Evolutionary conservation across 768 basidiomycete species (phyloP), one percentile per base, ranked within the genome.

Genomic region (Russula brevipes): DNA sequence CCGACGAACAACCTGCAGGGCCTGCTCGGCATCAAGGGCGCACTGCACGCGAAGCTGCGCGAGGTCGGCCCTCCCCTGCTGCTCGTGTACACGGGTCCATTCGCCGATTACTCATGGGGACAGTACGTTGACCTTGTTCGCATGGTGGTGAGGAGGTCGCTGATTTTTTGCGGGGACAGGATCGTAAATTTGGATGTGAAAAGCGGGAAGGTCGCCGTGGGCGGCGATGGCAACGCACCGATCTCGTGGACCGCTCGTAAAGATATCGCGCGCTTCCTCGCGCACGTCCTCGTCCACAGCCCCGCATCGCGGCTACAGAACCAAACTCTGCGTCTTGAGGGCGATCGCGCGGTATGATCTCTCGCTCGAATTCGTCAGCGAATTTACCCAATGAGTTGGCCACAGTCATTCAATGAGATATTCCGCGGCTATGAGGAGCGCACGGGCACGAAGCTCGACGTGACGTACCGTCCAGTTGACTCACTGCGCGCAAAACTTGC

Each of bases 251-350:
- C 69, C n/a, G 30, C 60, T 42, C 60, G 69, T 31, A 39, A 11
- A 30, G 69, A 70, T 14, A 44, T 66, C n/a, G 66, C 64, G 9
- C 61, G 66, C 35, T 70, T 63, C 64, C 56, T 70, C 9, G 66
- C 51, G 9, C 49, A 70, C 53, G 66, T 66, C 16, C 57, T 69
- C 16, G 64, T 67, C n/a, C 33, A 61, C n/a, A 54, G 57, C 33
- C 61, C 69, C 16, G 42, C 44, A 17, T 55, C 68, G 36, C 54
- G 68, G 17, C 38, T 69, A 19, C 47, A 66, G 17, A 54, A 59
- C 19, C 49, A 54, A n/a, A 49, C 36, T 41, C 42, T 68, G 10
- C 60, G 67, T 50, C 50, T 68, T 8, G 65, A 68, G 31, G 69
- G 65, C 1, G 64, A 63, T 52, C 68, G 68, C 17, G 33, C 44